Conservation (phyloP, 345 rosid genomes). For the Gossypium herbaceum region DNA sequence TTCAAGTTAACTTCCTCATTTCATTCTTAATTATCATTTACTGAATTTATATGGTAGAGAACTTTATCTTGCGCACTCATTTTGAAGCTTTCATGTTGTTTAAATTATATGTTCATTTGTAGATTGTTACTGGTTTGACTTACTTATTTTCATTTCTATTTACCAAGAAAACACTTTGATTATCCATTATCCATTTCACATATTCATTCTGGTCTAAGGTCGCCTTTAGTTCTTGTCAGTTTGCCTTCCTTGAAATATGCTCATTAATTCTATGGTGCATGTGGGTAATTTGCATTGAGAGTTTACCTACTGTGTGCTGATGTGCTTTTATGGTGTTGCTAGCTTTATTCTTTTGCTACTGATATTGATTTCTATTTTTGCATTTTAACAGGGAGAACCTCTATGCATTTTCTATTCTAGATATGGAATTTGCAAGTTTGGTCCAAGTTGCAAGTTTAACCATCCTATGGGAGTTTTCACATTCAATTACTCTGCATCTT, state of each 20-base stretch:
- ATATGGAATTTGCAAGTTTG: constrained; percentile 98
- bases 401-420: constrained; percentile 89
- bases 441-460: constrained; percentile 98
- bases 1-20: not conserved
- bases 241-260: not conserved
- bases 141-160: not conserved
- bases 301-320: not conserved
- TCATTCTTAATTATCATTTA: not conserved
- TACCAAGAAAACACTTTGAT: not conserved
- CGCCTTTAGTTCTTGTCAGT: not conserved
- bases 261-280: not conserved
- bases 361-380: constrained; percentile 14
- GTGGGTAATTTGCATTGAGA: not conserved
- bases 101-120: not conserved
- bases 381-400: constrained; percentile 74
- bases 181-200: not conserved
- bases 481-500: constrained; percentile 50
- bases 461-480: constrained; percentile 89
- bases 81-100: constrained; percentile 8
- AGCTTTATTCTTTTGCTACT: not conserved
- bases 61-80: not conserved
- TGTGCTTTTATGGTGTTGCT: not conserved
- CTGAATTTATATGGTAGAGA: not conserved
- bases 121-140: not conserved
- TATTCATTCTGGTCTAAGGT: constrained; percentile 3